Evolutionary conservation across 148 eudicot species (phyloP).

Genomic region (Rhododendron williamsianum): DNA sequence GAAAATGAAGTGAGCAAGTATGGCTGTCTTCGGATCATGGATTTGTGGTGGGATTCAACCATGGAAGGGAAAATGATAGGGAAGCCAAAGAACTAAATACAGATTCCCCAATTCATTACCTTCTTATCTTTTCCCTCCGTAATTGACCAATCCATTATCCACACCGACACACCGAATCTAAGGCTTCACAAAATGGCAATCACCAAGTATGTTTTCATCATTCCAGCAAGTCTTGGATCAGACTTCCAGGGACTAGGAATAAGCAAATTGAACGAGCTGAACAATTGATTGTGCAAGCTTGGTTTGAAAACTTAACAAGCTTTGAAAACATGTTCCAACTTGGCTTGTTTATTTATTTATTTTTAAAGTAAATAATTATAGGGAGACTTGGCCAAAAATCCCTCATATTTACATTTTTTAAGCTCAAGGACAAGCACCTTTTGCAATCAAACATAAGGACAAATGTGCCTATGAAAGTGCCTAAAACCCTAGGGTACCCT

Average conservation of each 20-base stretch:
- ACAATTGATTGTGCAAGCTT: not conserved
- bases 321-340: not conserved
- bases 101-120: not conserved
- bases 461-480: too few species aligned
- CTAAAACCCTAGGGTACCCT: too few species aligned
- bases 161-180: not conserved
- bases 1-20: not conserved
- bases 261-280: not conserved
- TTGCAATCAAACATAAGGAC: too few species aligned
- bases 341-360: not conserved
- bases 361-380: not conserved
- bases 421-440: too few species aligned
- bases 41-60: not conserved
- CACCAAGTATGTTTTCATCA: not conserved
- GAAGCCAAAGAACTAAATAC: not conserved
- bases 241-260: not conserved
- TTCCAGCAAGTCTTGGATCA: not conserved
- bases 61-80: not conserved
- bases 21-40: not conserved
- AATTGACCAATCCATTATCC: not conserved
- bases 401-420: too few species aligned
- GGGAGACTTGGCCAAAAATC: too few species aligned
- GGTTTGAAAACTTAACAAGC: not conserved
- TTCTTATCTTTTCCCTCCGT: not conserved
- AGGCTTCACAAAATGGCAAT: not conserved